These are phyloP conservation scores for Cyberlindnera veronae DNA, from an alignment of 805 yeast species.

Conservation along the genomic window DNA sequence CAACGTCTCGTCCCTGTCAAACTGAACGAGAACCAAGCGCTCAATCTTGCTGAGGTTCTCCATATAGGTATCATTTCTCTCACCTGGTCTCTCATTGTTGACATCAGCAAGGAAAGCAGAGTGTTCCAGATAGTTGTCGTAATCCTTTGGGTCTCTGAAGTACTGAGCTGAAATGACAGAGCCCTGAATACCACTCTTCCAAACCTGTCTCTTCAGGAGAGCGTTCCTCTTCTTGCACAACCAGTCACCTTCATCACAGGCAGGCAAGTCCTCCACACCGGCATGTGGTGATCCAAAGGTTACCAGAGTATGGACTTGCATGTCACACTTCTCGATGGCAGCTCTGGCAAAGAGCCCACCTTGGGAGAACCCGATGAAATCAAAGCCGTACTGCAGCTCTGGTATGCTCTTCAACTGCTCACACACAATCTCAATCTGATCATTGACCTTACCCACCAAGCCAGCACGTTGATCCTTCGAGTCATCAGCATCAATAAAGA, in stretches of 20 bases:
- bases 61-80: constrained; percentile 38
- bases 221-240: constrained; percentile 53
- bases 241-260: constrained; percentile 54
- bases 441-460: constrained; percentile 55
- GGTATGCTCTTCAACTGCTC: constrained; percentile 44
- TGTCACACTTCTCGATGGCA: constrained; percentile 53
- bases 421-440: constrained; percentile 54
- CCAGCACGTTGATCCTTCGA: constrained; percentile 51
- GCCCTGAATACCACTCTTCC: constrained; percentile 53
- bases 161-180: constrained; percentile 70
- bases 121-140: constrained; percentile 49
- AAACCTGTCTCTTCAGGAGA: constrained; percentile 55
- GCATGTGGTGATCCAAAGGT: constrained; percentile 84
- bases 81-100: constrained; percentile 53
- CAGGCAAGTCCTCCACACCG: constrained; percentile 68
- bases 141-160: constrained; percentile 57
- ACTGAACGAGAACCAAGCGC: constrained; percentile 55
- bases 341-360: constrained; percentile 81
- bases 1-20: constrained; percentile 60
- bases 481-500: constrained; percentile 48
- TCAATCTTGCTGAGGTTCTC: constrained; percentile 43
- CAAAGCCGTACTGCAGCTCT: constrained; percentile 53
- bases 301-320: constrained; percentile 47
- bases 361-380: constrained; percentile 77
- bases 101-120: constrained; percentile 61